Evolutionary conservation across 2,329 filamentous ascomycete genomes (phyloP).

Genomic region (Dothiorella sarmentorum): DNA sequence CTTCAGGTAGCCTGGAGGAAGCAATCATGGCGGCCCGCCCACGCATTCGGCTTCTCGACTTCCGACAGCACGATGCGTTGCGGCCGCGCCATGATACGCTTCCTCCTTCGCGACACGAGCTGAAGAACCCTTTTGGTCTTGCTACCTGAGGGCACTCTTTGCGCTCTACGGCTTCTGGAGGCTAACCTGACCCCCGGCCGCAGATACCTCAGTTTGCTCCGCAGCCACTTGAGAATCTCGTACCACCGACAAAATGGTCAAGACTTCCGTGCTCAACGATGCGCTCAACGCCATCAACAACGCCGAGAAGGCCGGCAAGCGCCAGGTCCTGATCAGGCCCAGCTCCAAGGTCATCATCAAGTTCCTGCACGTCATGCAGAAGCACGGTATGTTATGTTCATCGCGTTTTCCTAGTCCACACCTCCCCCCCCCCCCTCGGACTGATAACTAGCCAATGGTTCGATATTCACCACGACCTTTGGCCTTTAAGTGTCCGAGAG

Average conservation of each 20-base stretch:
- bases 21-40: conserved; percentile 37
- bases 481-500: conserved; percentile 99
- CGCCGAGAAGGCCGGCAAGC: conserved; percentile 99
- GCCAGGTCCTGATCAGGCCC: conserved; percentile 96
- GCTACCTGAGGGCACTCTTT: conserved; percentile 62
- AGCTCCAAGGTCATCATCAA: conserved; percentile 99
- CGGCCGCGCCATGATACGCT: conserved; percentile 41
- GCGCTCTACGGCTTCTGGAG: conserved; percentile 60
- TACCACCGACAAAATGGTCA: conserved; percentile 86
- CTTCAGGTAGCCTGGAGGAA: conserved; percentile 50
- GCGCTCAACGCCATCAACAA: conserved; percentile 99
- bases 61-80: neutral
- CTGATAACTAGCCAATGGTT: conserved; percentile 99
- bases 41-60: neutral
- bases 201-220: conserved; percentile 60
- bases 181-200: conserved; percentile 49
- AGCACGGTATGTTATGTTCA: conserved; percentile 76
- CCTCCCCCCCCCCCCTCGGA: conserved; percentile 61
- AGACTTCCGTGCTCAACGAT: conserved; percentile 99
- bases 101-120: conserved; percentile 53
- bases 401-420: conserved; percentile 17
- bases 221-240: conserved; percentile 76
- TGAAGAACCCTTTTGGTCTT: conserved; percentile 62
- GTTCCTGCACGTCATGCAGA: conserved; percentile 99
- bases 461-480: conserved; percentile 77